Evolutionary conservation across 306 rosid genomes (phyloP), one percentile per base, ranked within the genome.

Genomic region (Prunus davidiana): DNA sequence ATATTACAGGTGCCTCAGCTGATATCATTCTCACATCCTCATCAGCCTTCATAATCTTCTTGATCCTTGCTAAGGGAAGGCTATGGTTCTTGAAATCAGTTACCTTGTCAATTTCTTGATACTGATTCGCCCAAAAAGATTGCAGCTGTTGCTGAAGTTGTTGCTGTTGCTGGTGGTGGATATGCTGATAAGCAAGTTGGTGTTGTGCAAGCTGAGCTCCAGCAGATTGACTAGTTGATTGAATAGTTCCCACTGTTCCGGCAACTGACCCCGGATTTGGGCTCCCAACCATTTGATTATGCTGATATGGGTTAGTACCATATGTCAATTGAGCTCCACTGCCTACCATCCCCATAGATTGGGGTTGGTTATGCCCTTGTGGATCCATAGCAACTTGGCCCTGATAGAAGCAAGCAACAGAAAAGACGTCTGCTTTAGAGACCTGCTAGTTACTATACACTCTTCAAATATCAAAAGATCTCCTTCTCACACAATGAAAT

Each of bases 1-100:
- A 88, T 73, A 88, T 84, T 19, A 88, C 88, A 0, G 91, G 92
- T 18, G 92, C 96, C 88, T 90, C 92, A 3, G 91, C 91, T 10
- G 96, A 88, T 84, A 88, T 90, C 92, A 88, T 86, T 71, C 89
- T 80, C 2, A 90, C 96, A 84, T 90, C 92, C 87, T 90, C 89
- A 63, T 90, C 92, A 6, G 89, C 96, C 81, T 88, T 90, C 92
- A 90, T 90, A 11, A 88, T 88, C 89, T 90, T 90, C 80, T 86
- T 90, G 81, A 90, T 90, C 83, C 92, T 84, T 62, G 95, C 92
- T 67, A 90, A 67, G 54, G 95, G 95, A 77, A 90, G 95, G 80
- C 89, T 88, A 69, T 90, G 92, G 79, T 90, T 90, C 88, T 90
- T 90, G 88, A 88, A 90, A 84, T 88, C 92, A 25, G 81, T 78